phyloP scores from a whole-genome alignment of 2,329 filamentous ascomycete species.

The Aschersonia sp. region DNA sequence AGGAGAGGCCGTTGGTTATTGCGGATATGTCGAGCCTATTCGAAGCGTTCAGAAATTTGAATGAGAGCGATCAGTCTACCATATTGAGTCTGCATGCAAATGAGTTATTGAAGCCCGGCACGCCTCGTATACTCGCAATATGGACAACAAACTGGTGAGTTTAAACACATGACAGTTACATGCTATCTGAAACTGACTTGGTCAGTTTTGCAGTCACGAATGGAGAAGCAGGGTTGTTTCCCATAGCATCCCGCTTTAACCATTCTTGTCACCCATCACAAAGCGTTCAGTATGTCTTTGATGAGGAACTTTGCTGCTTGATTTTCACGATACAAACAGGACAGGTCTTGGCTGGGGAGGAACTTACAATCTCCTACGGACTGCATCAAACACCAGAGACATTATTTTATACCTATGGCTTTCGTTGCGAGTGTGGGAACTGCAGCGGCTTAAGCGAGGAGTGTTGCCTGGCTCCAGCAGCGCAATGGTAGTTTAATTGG shows the following conservation, averaged over 20 bases:
- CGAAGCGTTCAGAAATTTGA: slow-evolving; percentile 20
- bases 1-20: slow-evolving; percentile 28
- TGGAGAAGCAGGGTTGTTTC: slow-evolving; percentile 26
- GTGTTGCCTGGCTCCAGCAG: background rate
- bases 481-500: background rate
- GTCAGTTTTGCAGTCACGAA: slow-evolving; percentile 12
- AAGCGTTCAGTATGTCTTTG: slow-evolving; percentile 30
- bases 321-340: slow-evolving; percentile 22
- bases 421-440: slow-evolving; percentile 34
- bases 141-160: slow-evolving; percentile 33
- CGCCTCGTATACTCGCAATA: slow-evolving; percentile 19
- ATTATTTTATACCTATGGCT: slow-evolving; percentile 33
- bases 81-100: slow-evolving; percentile 24
- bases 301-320: slow-evolving; percentile 19
- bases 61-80: slow-evolving; percentile 12
- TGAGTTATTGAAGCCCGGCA: slow-evolving; percentile 12
- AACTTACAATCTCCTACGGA: slow-evolving; percentile 38
- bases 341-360: slow-evolving; percentile 24
- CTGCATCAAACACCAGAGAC: slow-evolving; percentile 14
- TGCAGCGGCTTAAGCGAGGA: slow-evolving; percentile 19
- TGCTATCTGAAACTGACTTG: background rate
- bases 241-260: slow-evolving; percentile 41
- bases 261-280: slow-evolving; percentile 33
- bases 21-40: slow-evolving; percentile 14
- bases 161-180: background rate